These are phyloP conservation scores for Evansstolkia leycettana DNA, from an alignment of 495 filamentous ascomycete genomes.

Conservation along the genomic window DNA sequence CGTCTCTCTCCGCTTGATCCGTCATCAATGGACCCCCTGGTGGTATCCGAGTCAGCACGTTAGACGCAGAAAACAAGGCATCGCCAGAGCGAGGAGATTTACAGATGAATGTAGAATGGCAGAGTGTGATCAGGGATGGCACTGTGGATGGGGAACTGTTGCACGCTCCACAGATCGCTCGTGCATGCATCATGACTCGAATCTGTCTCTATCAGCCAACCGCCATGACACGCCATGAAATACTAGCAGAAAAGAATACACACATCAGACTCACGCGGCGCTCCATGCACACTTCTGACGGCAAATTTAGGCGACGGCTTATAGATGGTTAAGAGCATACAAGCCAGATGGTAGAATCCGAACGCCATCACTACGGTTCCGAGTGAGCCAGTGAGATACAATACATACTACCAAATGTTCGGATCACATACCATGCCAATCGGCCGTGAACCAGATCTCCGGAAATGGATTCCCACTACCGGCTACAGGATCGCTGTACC, in stretches of 20 bases:
- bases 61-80: too few relatives aligned
- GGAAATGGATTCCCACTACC: slow-evolving; percentile 6
- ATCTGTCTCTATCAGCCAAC: slow-evolving; percentile 4
- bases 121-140: slow-evolving; percentile 7
- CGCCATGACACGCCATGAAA: slow-evolving; percentile 1
- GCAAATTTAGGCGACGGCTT: slow-evolving; percentile 6
- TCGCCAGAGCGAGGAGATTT: background rate
- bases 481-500: slow-evolving; percentile 4
- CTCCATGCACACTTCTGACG: slow-evolving; percentile 1
- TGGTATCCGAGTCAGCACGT: slow-evolving; percentile 1
- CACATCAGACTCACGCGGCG: slow-evolving; percentile 5
- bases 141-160: slow-evolving; percentile 6
- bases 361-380: slow-evolving; percentile 4
- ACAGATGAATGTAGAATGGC: slow-evolving; percentile 8
- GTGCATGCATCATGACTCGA: slow-evolving; percentile 5
- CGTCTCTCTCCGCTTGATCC: slow-evolving; percentile 3
- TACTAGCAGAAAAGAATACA: slow-evolving; percentile 1
- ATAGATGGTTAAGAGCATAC: slow-evolving; percentile 6
- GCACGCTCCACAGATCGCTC: slow-evolving; percentile 5
- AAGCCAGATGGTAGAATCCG: slow-evolving; percentile 5
- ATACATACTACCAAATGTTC: slow-evolving; percentile 2
- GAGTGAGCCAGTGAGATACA: background rate
- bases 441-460: slow-evolving; percentile 6
- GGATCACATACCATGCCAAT: slow-evolving; percentile 6
- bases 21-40: slow-evolving; percentile 7